Evolutionary conservation across 306 rosid species (phyloP).

Genomic region (Prunus salicina): DNA sequence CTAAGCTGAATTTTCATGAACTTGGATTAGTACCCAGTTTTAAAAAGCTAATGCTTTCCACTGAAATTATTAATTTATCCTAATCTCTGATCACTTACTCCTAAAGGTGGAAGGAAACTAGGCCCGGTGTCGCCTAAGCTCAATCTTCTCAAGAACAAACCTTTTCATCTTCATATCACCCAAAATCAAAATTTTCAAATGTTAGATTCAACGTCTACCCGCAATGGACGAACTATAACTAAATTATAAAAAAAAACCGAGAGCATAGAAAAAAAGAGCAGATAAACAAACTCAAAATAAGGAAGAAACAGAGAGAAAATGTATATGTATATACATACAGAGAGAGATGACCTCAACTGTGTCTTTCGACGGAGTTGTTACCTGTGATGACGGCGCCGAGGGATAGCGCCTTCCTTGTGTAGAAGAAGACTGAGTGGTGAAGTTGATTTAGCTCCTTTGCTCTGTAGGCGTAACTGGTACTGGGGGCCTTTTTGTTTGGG

Average conservation of each 20-base stretch:
- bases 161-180: neutral
- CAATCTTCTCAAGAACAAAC: neutral
- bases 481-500: neutral
- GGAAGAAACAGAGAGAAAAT: neutral
- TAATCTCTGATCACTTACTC: neutral
- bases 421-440: neutral
- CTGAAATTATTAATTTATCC: too few relatives aligned
- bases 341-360: neutral
- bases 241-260: neutral
- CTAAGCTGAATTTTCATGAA: neutral
- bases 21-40: neutral
- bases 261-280: neutral
- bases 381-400: constrained; percentile 7
- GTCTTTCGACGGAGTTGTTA: neutral
- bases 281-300: neutral
- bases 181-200: neutral
- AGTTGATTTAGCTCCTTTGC: neutral
- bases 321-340: too few relatives aligned
- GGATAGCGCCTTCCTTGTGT: neutral
- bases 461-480: neutral
- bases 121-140: neutral
- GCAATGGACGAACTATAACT: neutral
- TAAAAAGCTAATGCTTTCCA: neutral
- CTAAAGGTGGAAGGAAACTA: neutral
- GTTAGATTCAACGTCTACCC: neutral